Percentiles rank a stretch among this genome's conserved stretches.
Evolutionary conservation across 441 rosid species (phyloP).

Genomic region (Melastoma candidum): DNA sequence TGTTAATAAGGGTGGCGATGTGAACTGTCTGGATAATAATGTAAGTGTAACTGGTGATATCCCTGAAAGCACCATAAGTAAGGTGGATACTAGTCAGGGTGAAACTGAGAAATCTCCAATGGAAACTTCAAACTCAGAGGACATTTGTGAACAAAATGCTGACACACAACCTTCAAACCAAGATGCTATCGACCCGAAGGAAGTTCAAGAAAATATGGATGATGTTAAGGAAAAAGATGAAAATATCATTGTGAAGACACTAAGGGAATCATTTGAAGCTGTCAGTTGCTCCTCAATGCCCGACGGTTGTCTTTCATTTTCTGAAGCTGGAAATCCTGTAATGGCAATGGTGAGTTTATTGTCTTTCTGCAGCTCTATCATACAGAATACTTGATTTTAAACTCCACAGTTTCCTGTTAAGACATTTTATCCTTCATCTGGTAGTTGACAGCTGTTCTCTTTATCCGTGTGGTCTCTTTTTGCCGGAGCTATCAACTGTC

Average conservation of each 20-base stretch:
- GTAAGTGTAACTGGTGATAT: constrained; percentile 34
- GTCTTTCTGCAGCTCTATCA: too few species aligned
- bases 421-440: too few species aligned
- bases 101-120: constrained; percentile 28
- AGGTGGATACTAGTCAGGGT: constrained; percentile 35
- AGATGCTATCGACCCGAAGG: constrained; percentile 23
- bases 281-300: constrained; percentile 55
- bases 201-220: constrained; percentile 27
- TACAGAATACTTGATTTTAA: too few species aligned
- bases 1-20: constrained; percentile 31
- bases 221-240: constrained; percentile 35
- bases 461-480: too few species aligned
- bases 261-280: constrained; percentile 81
- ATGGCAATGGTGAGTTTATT: constrained; percentile 83
- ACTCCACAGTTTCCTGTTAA: too few species aligned
- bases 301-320: constrained; percentile 66
- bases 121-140: constrained; percentile 49
- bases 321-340: constrained; percentile 91
- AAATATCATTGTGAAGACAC: constrained; percentile 58
- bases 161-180: constrained; percentile 26
- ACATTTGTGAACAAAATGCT: constrained; percentile 31
- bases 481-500: too few species aligned
- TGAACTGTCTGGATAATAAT: constrained; percentile 28
- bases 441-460: too few species aligned
- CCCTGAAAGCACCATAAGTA: constrained; percentile 41